phyloP scores from a whole-genome alignment of 345 rosid species.

The Erodium maritimum region DNA sequence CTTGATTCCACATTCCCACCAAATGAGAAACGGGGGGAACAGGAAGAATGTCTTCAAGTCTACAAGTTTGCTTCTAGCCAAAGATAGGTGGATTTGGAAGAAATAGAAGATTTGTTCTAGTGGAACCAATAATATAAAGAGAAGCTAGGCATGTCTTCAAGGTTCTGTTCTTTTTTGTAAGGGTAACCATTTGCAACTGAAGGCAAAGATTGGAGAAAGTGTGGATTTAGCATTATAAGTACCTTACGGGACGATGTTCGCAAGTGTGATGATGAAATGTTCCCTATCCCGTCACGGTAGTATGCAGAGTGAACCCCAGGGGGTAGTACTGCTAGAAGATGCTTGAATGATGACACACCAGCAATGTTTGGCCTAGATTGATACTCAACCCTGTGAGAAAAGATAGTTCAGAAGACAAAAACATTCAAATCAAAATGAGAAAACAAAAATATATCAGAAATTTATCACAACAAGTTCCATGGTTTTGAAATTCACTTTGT shows the following conservation, averaged over 20 bases:
- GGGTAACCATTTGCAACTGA: not conserved
- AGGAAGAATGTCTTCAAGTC: not conserved
- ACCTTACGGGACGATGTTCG: constrained; percentile 60
- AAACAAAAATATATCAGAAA: not conserved
- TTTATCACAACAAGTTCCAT: not conserved
- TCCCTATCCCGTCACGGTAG: constrained; percentile 89
- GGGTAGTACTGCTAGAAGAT: constrained; percentile 73
- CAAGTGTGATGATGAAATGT: constrained; percentile 80
- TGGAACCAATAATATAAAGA: not conserved
- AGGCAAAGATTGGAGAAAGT: not conserved
- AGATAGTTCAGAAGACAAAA: constrained; percentile 1
- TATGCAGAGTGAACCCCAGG: constrained; percentile 94
- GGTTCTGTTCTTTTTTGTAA: not conserved
- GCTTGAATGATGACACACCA: constrained; percentile 74
- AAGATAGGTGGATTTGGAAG: not conserved
- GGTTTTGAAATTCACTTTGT: not conserved
- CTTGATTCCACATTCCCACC: not conserved
- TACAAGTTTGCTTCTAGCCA: not conserved
- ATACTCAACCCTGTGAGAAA: constrained; percentile 83
- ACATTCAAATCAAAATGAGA: constrained; percentile 1
- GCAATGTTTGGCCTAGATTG: constrained; percentile 53
- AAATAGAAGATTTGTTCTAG: not conserved
- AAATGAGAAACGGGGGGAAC: not conserved
- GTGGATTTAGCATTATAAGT: not conserved
- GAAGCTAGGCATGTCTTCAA: not conserved